A percentile compares a stretch with the other conserved stretches of the same genome.
These are phyloP conservation scores for Centaurea solstitialis DNA, from an alignment of 129 eudicot species.

Conservation along the genomic window DNA sequence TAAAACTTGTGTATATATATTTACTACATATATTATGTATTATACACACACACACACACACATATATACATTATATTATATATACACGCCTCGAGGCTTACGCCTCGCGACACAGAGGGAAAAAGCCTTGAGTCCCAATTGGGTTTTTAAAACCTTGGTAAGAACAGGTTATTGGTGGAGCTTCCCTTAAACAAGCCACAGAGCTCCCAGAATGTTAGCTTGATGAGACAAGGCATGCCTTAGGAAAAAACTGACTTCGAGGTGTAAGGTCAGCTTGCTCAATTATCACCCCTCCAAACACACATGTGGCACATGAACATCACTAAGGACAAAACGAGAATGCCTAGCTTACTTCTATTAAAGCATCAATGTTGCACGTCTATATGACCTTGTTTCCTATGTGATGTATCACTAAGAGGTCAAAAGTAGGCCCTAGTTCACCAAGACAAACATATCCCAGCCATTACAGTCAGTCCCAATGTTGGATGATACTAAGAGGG, in stretches of 20 bases:
- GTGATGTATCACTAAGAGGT: not conserved
- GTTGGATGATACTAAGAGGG: not conserved
- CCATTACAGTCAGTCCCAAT: not conserved
- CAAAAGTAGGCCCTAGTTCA: not conserved
- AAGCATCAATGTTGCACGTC: not conserved
- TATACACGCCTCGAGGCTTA: too few species aligned
- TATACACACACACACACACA: too few species aligned
- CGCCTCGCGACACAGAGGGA: too few species aligned
- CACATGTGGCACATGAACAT: not conserved
- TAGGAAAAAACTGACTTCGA: too few species aligned
- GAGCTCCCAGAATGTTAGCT: not conserved
- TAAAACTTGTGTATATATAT: too few species aligned
- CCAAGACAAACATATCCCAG: not conserved
- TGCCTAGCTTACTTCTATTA: not conserved
- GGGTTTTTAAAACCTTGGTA: too few species aligned
- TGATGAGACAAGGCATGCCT: too few species aligned
- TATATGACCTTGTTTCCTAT: not conserved
- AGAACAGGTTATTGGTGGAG: not conserved
- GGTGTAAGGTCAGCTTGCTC: not conserved
- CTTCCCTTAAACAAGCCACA: not conserved
- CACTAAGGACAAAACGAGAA: not conserved
- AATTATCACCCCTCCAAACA: conserved; percentile 11
- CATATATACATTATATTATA: too few species aligned
- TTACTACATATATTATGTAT: too few species aligned
- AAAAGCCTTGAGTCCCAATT: too few species aligned